Percentiles rank a stretch among this genome's conserved stretches.
phyloP scores from a whole-genome alignment of 805 yeast genomes.

The Lipomyces spencermartinsiae region DNA sequence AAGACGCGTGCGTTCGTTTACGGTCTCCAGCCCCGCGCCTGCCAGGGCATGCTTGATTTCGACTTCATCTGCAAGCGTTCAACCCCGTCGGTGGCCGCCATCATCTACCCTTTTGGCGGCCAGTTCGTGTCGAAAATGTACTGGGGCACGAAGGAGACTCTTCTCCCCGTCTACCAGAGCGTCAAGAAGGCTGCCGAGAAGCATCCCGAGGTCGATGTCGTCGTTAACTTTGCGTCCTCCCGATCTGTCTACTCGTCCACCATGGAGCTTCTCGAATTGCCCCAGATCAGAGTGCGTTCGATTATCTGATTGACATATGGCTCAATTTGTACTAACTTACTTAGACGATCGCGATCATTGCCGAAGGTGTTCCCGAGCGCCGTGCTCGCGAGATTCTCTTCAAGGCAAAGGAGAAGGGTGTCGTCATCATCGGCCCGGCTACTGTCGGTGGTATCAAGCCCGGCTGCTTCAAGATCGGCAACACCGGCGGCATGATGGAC shows the following conservation, averaged over 20 bases:
- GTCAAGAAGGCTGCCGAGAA: conserved; percentile 50
- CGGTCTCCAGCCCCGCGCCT: conserved; percentile 56
- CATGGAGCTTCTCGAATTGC: conserved; percentile 54
- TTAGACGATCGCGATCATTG: conserved; percentile 55
- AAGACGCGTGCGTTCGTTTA: conserved; percentile 54
- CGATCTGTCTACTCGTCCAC: conserved; percentile 56
- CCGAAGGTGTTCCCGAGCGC: conserved; percentile 58
- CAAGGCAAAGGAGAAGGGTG: conserved; percentile 54
- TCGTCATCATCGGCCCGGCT: conserved; percentile 56
- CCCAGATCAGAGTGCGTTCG: conserved; percentile 47
- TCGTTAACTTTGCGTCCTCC: conserved; percentile 55
- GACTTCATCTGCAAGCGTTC: conserved; percentile 55
- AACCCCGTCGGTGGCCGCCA: conserved; percentile 55
- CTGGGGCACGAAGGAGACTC: conserved; percentile 58
- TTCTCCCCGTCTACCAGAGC: conserved; percentile 54
- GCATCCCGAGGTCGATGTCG: conserved; percentile 58
- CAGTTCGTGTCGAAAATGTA: conserved; percentile 55
- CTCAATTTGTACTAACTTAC: conserved; percentile 2
- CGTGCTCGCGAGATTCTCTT: conserved; percentile 55
- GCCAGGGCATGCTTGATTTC: conserved; percentile 58
- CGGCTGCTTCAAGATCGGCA: conserved; percentile 56
- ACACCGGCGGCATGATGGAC: conserved; percentile 60
- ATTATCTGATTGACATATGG: neutral
- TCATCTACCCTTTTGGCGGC: conserved; percentile 56
- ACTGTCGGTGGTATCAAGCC: conserved; percentile 59